Conservation (phyloP, 164 flowering plant species). For the Liquidambar formosana region DNA sequence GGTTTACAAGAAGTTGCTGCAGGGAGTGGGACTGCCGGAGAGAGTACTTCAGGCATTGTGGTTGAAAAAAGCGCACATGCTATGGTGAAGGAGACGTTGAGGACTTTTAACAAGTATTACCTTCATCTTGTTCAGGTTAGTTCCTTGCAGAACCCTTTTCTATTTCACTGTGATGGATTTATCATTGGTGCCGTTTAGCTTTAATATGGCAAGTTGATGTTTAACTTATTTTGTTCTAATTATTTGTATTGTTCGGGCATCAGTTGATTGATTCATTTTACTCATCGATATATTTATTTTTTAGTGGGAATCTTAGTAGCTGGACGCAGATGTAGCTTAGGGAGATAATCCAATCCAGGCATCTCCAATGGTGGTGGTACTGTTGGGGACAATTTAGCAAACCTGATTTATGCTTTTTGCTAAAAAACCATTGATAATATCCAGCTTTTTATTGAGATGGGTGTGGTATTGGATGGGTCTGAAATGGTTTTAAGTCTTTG, state of each 20-base stretch:
- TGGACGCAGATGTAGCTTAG: background rate
- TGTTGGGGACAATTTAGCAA: background rate
- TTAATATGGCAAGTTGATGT: background rate
- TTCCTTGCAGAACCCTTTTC: background rate
- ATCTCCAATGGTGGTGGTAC: background rate
- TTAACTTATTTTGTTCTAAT: background rate
- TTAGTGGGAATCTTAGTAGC: background rate
- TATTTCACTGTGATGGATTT: background rate
- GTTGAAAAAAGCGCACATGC: conserved; percentile 35
- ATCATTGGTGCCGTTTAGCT: background rate
- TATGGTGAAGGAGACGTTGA: conserved; percentile 51
- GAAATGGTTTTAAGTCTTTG: background rate
- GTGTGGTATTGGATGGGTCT: background rate
- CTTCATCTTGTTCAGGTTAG: conserved; percentile 60
- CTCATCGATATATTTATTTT: background rate
- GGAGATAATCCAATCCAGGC: background rate
- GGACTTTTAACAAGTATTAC: conserved; percentile 54
- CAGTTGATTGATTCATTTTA: no score
- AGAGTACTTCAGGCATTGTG: background rate
- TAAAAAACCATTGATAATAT: background rate
- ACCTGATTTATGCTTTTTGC: background rate
- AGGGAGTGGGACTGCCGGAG: background rate
- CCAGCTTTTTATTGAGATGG: background rate
- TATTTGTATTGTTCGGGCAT: background rate
- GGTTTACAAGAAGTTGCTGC: background rate